Conservation (phyloP, 2,329 filamentous ascomycete genomes). For the Microsporum canis region DNA sequence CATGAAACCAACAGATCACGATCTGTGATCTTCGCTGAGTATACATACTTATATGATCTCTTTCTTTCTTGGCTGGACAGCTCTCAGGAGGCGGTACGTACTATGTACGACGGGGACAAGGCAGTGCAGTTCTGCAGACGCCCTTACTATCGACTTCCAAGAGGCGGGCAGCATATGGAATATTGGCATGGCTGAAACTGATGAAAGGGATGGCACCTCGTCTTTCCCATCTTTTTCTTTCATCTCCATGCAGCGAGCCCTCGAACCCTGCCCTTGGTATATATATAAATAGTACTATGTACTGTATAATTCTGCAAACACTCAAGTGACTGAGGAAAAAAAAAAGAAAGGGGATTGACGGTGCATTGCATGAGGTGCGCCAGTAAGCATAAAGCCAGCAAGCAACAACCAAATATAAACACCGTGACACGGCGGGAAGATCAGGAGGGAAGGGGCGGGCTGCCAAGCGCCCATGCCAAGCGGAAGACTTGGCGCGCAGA, state of each 20-base stretch:
- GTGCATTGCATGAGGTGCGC: background rate
- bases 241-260: too few relatives aligned
- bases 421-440: background rate
- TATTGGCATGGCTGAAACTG: too few relatives aligned
- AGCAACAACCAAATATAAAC: background rate
- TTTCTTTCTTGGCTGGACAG: background rate
- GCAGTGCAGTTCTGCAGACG: background rate
- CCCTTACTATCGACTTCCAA: background rate
- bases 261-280: too few relatives aligned
- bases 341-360: background rate
- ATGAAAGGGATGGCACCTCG: too few relatives aligned
- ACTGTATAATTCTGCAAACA: too few relatives aligned
- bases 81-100: background rate
- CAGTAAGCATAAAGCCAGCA: background rate
- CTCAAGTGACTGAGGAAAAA: background rate
- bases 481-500: background rate
- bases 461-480: background rate
- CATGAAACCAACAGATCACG: background rate
- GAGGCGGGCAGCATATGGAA: too few relatives aligned
- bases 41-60: background rate
- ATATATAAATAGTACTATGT: too few relatives aligned
- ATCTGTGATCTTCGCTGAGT: background rate
- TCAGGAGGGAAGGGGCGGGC: background rate
- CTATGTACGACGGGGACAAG: background rate
- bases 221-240: too few relatives aligned